Conservation (phyloP, 2,329 filamentous ascomycete genomes). For the Verticillium nubilum region DNA sequence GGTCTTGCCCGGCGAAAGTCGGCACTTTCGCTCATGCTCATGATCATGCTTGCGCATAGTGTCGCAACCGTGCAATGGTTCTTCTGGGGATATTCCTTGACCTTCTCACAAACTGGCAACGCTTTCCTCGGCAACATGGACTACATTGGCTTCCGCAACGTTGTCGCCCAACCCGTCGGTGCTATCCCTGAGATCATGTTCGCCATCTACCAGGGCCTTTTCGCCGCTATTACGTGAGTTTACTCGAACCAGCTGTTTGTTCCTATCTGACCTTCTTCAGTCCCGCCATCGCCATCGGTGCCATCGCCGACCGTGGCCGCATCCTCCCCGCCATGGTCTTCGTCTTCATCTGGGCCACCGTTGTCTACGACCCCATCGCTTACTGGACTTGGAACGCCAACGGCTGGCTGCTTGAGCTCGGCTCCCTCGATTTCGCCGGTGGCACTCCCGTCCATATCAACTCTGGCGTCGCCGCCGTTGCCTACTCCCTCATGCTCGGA, state of each 20-base stretch:
- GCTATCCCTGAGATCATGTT: slow-evolving; percentile 81
- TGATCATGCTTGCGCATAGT: slow-evolving; percentile 74
- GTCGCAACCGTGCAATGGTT: slow-evolving; percentile 90
- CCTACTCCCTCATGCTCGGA: slow-evolving; percentile 68
- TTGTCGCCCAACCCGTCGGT: slow-evolving; percentile 69
- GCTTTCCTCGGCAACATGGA: slow-evolving; percentile 72
- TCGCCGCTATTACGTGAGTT: slow-evolving; percentile 78
- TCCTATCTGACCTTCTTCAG: slow-evolving; percentile 21
- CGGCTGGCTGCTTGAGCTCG: slow-evolving; percentile 65
- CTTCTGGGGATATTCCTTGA: slow-evolving; percentile 87
- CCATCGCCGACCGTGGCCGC: slow-evolving; percentile 55
- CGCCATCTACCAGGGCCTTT: slow-evolving; percentile 85
- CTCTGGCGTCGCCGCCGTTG: slow-evolving; percentile 65
- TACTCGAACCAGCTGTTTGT: not conserved
- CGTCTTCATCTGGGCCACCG: slow-evolving; percentile 66
- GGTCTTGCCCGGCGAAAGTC: slow-evolving; percentile 86
- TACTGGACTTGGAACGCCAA: slow-evolving; percentile 75
- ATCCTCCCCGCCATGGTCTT: slow-evolving; percentile 58
- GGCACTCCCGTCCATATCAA: slow-evolving; percentile 72
- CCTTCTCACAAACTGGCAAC: slow-evolving; percentile 76
- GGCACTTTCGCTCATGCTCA: slow-evolving; percentile 78
- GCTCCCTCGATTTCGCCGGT: slow-evolving; percentile 69
- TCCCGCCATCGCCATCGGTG: slow-evolving; percentile 53
- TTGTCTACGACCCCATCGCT: slow-evolving; percentile 68
- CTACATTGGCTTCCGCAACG: slow-evolving; percentile 77